Base-by-base conservation (phyloP, 2,329 filamentous ascomycete species). In the Fusarium sp. region DNA sequence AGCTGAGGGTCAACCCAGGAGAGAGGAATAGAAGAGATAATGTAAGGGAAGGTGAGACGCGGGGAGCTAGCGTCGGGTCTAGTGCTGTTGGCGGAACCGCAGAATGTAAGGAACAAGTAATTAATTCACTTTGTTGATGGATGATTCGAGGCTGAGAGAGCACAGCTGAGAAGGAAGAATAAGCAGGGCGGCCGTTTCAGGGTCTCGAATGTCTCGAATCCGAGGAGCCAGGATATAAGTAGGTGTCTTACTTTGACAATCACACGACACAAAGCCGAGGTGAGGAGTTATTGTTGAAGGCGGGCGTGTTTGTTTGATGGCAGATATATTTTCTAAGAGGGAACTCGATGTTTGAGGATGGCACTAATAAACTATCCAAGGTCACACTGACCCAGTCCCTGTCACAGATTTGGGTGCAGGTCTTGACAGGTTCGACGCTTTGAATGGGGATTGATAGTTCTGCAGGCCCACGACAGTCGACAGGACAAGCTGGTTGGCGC, bases 41-140 rank as follows among this genome's bases (percentile, higher is more conserved):
- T 59, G 60, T 66, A 58, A 58, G 52, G 54, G 17, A 41, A 70
- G 68, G 69, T 71, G 59, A 73, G 69, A 74, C 68, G 71, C 63
- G 72, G 72, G 70, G 71, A 74, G 72, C 66, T 74, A 74, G 70
- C 42, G 71, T 59, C 51, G 63, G 36, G 48, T 58, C 73, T 72
- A 73, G 69, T 72, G 63, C 35, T 37, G 53, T 65, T 68, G 66
- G 71, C 71, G 67, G 67, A 71, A 72, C 57, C 65, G 57, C 66
- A 69, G 54, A 47, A 25, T 25, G 25, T 9, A 25, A 25, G 25
- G n/a, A n/a, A 27, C 47, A 43, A 13, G 27, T 29, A 31, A 14
- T 11, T 14, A 53, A 56, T 58, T 57, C 41, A 41, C 41, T 46
- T 54, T 18, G 35, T 52, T 18, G 36, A 46, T 45, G 53, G 47